Evolutionary conservation across 495 filamentous ascomycete genomes (phyloP), one percentile per base, ranked within the genome.

Genomic region (Astrothelium subdiscretum): DNA sequence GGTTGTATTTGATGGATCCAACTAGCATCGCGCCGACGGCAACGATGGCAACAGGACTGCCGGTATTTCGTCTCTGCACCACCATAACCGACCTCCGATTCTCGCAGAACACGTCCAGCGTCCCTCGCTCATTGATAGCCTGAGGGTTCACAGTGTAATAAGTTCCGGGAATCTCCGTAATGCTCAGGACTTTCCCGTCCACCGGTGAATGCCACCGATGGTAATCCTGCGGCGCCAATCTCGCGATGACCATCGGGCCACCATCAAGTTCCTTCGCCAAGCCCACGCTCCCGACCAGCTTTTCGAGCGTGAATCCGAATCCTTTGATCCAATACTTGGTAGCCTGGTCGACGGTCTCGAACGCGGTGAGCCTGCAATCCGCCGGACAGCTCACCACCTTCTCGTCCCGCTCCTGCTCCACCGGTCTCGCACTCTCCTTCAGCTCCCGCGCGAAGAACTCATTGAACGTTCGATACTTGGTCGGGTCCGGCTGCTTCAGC

Each of bases 11-110:
- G 63, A 77, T 76, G 20, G 68, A 72, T 3, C 74, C 75, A 1
- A 77, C 75, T 43, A 77, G 64, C 75, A 77, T 77, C 4, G 75
- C 75, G 18, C 74, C 75, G 4, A 77, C 73, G 11, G 74, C 75
- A 3, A 77, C 64, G 52, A 77, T 69, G 1, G 71, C 73, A 32
- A 77, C 66, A 0, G 66, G 70, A 22, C 70, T 67, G 1, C 71
- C 71, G 13, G 73, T 76, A 4, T 63, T 58, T 11, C 62, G 60
- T 13, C 74, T 66, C 60, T 71, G 65, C 20, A 76, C 26, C 11
- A 69, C 65, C 75, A 77, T 77, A 29, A 76, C 72, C 2, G 70
- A 73, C 22, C 75, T 66, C 18, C 66, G 69, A 59, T 77, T 77
- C 66, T 77, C 74, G 61, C 75, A 77, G 62, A 77, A 77, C 20